Conservation (phyloP, 352 stramenopile species). For the Phytophthora citricola region DNA sequence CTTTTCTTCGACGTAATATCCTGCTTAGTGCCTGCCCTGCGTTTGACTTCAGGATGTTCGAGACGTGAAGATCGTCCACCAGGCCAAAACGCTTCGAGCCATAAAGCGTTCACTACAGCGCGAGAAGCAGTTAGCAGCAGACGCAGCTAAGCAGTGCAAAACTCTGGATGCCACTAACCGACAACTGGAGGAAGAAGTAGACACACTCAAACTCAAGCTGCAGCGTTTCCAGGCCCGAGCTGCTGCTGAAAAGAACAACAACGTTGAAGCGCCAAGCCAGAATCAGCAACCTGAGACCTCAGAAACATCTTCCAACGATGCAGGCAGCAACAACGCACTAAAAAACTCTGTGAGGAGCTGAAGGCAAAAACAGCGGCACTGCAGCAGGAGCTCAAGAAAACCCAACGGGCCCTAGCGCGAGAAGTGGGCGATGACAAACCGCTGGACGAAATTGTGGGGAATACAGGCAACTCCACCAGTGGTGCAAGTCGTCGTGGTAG, state of each 20-base stretch:
- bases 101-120: slow-evolving; percentile 66
- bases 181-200: slow-evolving; percentile 62
- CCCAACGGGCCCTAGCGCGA: slow-evolving; percentile 67
- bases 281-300: slow-evolving; percentile 3
- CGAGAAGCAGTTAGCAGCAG: slow-evolving; percentile 58
- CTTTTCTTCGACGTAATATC: background rate
- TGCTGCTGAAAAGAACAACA: slow-evolving; percentile 25
- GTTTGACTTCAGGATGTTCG: slow-evolving; percentile 62
- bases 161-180: slow-evolving; percentile 36
- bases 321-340: slow-evolving; percentile 2
- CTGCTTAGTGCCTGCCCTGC: background rate
- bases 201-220: slow-evolving; percentile 67
- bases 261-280: slow-evolving; percentile 2
- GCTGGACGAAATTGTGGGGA: slow-evolving; percentile 60
- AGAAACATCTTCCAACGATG: background rate
- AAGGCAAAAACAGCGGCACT: slow-evolving; percentile 61
- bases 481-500: slow-evolving; percentile 52
- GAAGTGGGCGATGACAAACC: slow-evolving; percentile 68
- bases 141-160: slow-evolving; percentile 54
- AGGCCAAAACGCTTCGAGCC: slow-evolving; percentile 70
- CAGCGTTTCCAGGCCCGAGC: slow-evolving; percentile 58
- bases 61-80: slow-evolving; percentile 81
- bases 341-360: slow-evolving; percentile 75
- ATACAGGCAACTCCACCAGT: slow-evolving; percentile 23
- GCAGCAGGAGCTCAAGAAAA: slow-evolving; percentile 72